Base-by-base conservation (phyloP, 768 basidiomycete genomes). In the Lactarius psammicola region DNA sequence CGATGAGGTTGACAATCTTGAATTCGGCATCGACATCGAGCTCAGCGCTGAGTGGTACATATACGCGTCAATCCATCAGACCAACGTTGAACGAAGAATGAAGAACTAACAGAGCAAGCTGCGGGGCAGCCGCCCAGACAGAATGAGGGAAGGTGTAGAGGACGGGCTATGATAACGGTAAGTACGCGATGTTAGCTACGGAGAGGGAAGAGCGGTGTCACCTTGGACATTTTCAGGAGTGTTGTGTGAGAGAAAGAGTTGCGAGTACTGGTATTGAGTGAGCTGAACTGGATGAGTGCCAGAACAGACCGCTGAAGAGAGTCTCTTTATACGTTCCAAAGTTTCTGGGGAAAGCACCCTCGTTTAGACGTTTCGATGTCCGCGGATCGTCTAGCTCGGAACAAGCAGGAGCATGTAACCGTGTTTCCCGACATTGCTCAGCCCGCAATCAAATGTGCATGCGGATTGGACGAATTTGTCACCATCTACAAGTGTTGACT, bases 81-180 rank as follows among this genome's bases (percentile, higher is more conserved):
- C 40, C 20, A 17, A 28, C 42, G 2, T 4, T 31, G 42, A 17
- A 28, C n/a, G 26, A 44, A 23, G 26, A 38, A 26, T n/a, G 49
- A 18, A 54, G 31, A 31, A 69, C 79, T 70, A 56, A 80, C 81
- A 80, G 69, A 13, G 81, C 81, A 26, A 82, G 77, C 65, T 77
- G 76, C 5, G 79, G 74, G 2, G 73, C 79, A 2, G 77, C 74
- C 8, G 80, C 74, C 80, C 80, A 82, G 18, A 83, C 75, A 49
- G 77, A 79, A 38, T 59, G 63, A 26, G 68, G 42, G 62, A 76
- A 80, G 23, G 75, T 76, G 66, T 80, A 80, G 56, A 81, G 69
- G 26, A 75, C 59, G 26, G 75, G 74, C 68, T 74, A 40, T 7
- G 30, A n/a, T 6, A 31, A 20, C 20, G 31, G 55, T 33, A 4